Evolutionary conservation across 148 eudicot genomes (phyloP).

Genomic region (Camellia granthamiana): DNA sequence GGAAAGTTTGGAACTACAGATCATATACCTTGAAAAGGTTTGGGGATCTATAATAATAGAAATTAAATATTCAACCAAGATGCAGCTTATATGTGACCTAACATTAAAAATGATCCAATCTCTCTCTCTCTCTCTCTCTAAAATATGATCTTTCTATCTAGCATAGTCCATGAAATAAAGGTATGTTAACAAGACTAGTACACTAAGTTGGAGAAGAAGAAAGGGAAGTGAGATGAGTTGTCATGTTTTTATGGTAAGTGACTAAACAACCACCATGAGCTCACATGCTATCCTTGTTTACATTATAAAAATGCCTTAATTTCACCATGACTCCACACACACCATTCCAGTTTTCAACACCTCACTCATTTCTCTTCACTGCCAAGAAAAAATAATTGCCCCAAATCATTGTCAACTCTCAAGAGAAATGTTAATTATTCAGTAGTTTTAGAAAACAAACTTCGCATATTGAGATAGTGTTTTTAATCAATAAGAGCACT

Average conservation of each 20-base stretch:
- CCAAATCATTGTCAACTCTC: too few relatives aligned
- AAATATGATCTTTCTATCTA: not conserved
- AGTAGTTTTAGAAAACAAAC: too few relatives aligned
- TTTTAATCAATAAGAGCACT: too few relatives aligned
- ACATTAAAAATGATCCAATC: constrained; percentile 4
- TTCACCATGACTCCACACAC: not conserved
- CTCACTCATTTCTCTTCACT: too few relatives aligned
- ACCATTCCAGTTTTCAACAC: constrained; percentile 1
- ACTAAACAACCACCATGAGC: constrained; percentile 64
- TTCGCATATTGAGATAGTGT: too few relatives aligned
- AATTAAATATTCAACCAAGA: too few relatives aligned
- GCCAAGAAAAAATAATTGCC: too few relatives aligned
- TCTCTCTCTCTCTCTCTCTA: not conserved
- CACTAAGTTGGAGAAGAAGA: constrained; percentile 5
- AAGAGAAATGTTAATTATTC: not conserved
- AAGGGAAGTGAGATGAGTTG: constrained; percentile 43
- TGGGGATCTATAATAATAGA: too few relatives aligned
- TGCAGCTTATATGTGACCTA: too few relatives aligned
- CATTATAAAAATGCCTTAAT: constrained; percentile 6
- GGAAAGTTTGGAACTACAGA: too few relatives aligned
- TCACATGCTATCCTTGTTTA: constrained; percentile 49
- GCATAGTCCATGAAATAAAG: not conserved
- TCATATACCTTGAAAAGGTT: too few relatives aligned
- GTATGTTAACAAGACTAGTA: not conserved
- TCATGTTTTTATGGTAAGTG: constrained; percentile 66